Evolutionary conservation across 2,329 filamentous ascomycete genomes (phyloP), one percentile per base, ranked within the genome.

Genomic region (Talaromyces atroroseus): DNA sequence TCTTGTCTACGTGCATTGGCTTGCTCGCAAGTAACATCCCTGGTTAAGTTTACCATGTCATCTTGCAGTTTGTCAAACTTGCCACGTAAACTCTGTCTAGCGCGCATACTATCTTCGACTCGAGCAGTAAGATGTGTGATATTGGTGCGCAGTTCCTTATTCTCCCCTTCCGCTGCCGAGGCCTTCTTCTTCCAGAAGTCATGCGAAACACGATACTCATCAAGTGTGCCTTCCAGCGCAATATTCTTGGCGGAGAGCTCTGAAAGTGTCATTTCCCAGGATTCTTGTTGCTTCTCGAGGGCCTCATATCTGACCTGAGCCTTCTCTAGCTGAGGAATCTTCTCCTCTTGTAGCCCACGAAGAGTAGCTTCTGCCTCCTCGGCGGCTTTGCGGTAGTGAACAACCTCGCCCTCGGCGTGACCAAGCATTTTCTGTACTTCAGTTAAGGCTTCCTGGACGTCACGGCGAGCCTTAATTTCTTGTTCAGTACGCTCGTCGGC

Each of bases 41-140:
- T 84, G 53, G 89, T 86, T 49, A 90, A 89, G 56, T 79, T 79
- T 32, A 85, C 82, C 87, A 97, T 92, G 64, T 96, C 90, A 61
- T 90, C 83, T 72, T 97, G 92, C 40, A 99, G 78, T 58, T 85
- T 85, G 64, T 92, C 84, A 66, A 96, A 88, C 72, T 94, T 95
- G 69, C 80, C 79, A 62, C 90, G 87, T 82, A 95, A 92, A 59
- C 81, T 85, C 68, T 96, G 90, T 57, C 91, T 87, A 58, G 95
- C 82, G 61, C 87, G 85, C 66, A 92, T 85, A 66, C 90, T 92
- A 74, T 96, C 92, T 66, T 94, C 86, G 44, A 94, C 83, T 68
- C 95, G 91, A 47, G 82, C 82, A 60, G 86, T 84, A 55, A 96
- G 79, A 21, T 85, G 86, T 59, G 86, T 83, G 57, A 95, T 83